phyloP scores from a whole-genome alignment of 371 early-diverging fungal species.

The Fennellomyces sp. region DNA sequence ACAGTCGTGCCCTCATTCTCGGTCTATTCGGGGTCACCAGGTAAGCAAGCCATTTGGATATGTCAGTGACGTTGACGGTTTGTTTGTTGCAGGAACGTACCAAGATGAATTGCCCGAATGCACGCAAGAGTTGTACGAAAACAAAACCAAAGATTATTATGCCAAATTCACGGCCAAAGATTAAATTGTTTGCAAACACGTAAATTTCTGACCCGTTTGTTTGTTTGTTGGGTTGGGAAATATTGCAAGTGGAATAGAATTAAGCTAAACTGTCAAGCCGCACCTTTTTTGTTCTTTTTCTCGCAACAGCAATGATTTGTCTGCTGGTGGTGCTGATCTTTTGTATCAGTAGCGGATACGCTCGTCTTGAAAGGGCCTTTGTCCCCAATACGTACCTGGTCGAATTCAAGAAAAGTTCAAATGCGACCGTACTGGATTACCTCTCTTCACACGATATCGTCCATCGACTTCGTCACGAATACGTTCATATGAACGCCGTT shows the following conservation, averaged over 20 bases:
- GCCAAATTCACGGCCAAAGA: slow-evolving; percentile 72
- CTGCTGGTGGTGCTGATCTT: background rate
- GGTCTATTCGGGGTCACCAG: slow-evolving; percentile 82
- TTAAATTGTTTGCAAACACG: slow-evolving; percentile 18
- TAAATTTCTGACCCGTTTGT: background rate
- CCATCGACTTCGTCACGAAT: slow-evolving; percentile 39
- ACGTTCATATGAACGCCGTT: slow-evolving; percentile 39
- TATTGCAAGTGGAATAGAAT: background rate
- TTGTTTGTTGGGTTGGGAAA: background rate
- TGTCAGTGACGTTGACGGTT: background rate
- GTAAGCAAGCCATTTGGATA: slow-evolving; percentile 27
- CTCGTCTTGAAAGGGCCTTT: background rate
- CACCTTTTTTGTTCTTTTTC: background rate
- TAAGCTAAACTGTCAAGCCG: background rate
- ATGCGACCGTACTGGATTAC: slow-evolving; percentile 16
- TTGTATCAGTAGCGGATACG: background rate
- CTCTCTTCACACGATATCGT: slow-evolving; percentile 27
- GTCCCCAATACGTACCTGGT: slow-evolving; percentile 37
- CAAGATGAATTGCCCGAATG: slow-evolving; percentile 87
- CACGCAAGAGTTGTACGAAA: slow-evolving; percentile 77
- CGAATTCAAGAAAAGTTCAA: slow-evolving; percentile 22
- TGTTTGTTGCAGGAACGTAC: slow-evolving; percentile 47
- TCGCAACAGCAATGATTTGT: background rate
- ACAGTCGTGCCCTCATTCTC: slow-evolving; percentile 92
- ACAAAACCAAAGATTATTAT: slow-evolving; percentile 77